A percentile compares a stretch with the other conserved stretches of the same genome.
Evolutionary conservation across 257 asterid species (phyloP).

Genomic region (Gardenia jasminoides): DNA sequence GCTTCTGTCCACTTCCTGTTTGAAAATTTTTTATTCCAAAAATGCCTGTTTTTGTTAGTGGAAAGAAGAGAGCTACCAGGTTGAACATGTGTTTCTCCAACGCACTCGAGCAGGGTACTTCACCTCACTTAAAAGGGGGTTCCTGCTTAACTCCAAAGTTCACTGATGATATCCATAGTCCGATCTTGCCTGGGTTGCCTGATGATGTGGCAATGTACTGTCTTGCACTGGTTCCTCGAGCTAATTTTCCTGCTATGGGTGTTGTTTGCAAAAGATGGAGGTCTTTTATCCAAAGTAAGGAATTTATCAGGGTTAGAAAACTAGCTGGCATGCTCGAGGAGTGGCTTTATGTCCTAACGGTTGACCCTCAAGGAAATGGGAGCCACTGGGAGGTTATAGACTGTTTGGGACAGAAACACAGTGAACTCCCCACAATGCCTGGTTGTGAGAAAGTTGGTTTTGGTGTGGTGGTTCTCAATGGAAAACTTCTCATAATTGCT

Average conservation of each 20-base stretch:
- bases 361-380: constrained; percentile 53
- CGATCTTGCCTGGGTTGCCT: constrained; percentile 77
- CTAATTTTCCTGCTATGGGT: constrained; percentile 62
- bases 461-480: constrained; percentile 59
- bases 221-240: constrained; percentile 78
- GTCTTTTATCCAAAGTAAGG: constrained; percentile 63
- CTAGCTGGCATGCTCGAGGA: constrained; percentile 81
- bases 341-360: constrained; percentile 74
- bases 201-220: constrained; percentile 80
- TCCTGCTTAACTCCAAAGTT: constrained; percentile 30
- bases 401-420: constrained; percentile 50
- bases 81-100: constrained; percentile 43
- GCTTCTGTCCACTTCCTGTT: constrained; percentile 12
- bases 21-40: constrained; percentile 22
- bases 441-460: constrained; percentile 61
- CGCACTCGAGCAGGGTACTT: constrained; percentile 26
- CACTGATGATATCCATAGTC: constrained; percentile 28
- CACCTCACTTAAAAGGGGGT: constrained; percentile 29
- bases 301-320: constrained; percentile 57
- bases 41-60: constrained; percentile 42
- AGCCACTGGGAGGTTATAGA: constrained; percentile 82
- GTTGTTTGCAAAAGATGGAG: constrained; percentile 80
- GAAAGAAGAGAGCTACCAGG: constrained; percentile 41
- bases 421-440: constrained; percentile 61
- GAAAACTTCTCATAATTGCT: constrained; percentile 74